Evolutionary conservation across 2,329 filamentous ascomycete genomes (phyloP).

Genomic region (Claviceps pusilla): DNA sequence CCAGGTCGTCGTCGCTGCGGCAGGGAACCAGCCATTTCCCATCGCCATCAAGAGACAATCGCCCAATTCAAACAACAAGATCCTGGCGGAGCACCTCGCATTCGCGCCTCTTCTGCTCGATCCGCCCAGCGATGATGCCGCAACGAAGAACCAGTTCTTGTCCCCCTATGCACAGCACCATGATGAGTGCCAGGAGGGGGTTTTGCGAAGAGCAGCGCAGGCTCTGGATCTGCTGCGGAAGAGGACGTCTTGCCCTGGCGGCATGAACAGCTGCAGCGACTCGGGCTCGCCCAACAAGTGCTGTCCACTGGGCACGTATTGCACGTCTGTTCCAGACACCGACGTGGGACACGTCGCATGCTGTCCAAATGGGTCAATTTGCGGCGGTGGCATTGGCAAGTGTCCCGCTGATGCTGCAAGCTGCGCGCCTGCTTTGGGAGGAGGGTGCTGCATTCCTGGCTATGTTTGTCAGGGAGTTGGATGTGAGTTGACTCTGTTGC

Average conservation of each 20-base stretch:
- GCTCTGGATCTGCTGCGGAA: constrained; percentile 34
- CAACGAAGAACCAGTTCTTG: constrained; percentile 17
- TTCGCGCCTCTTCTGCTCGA: constrained; percentile 21
- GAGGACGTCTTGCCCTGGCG: constrained; percentile 52
- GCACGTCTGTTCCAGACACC: constrained; percentile 47
- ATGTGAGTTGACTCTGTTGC: constrained; percentile 38
- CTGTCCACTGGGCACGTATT: constrained; percentile 51
- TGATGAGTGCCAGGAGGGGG: constrained; percentile 11
- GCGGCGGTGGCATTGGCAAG: constrained; percentile 45
- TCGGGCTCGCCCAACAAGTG: constrained; percentile 58
- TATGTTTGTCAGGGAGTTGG: constrained; percentile 55
- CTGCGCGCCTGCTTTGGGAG: constrained; percentile 50
- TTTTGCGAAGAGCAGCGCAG: constrained; percentile 30
- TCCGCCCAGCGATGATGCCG: constrained; percentile 12
- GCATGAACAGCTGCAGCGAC: constrained; percentile 47
- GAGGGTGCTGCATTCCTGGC: constrained; percentile 62
- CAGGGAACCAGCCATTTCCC: constrained; percentile 27
- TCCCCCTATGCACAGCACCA: constrained; percentile 38
- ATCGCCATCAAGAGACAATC: constrained; percentile 59
- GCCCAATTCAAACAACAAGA: constrained; percentile 56
- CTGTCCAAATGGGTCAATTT: constrained; percentile 51
- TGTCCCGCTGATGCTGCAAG: constrained; percentile 48
- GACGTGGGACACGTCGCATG: constrained; percentile 57
- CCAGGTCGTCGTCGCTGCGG: constrained; percentile 11
- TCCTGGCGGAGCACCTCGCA: constrained; percentile 51